phyloP scores from a whole-genome alignment of 306 rosid species.

The Malus fusca region DNA sequence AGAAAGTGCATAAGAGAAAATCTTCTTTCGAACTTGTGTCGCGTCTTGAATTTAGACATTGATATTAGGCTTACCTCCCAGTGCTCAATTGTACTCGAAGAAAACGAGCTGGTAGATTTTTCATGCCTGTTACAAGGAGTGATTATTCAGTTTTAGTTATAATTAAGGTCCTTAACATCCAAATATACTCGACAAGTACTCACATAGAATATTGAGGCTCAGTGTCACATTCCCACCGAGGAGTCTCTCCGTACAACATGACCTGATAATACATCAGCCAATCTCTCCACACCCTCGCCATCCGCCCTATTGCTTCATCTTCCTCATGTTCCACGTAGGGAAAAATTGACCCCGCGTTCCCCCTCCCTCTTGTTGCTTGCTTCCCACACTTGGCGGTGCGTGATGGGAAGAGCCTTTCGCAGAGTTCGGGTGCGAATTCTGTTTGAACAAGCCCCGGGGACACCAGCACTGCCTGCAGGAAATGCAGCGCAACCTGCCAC shows the following conservation, averaged over 20 bases:
- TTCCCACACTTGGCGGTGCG: not conserved
- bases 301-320: conserved; percentile 36
- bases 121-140: conserved; percentile 7
- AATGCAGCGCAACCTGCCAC: conserved; percentile 77
- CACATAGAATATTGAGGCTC: conserved; percentile 31
- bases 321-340: conserved; percentile 9
- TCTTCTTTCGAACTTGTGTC: not conserved
- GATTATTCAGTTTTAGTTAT: too few species aligned
- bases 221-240: conserved; percentile 31
- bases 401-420: conserved; percentile 36
- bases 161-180: not conserved
- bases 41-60: not conserved
- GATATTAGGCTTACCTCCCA: conserved; percentile 3
- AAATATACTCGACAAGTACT: conserved; percentile 15
- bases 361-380: not conserved
- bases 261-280: conserved; percentile 64
- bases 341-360: conserved; percentile 22
- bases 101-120: not conserved
- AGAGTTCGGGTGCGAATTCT: conserved; percentile 52
- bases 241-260: conserved; percentile 59
- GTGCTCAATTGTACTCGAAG: not conserved
- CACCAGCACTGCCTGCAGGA: conserved; percentile 68
- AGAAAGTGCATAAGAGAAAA: not conserved
- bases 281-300: conserved; percentile 60
- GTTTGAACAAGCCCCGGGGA: conserved; percentile 48